These are phyloP conservation scores for Hyaloperonospora arabidopsidis DNA, from an alignment of 352 stramenopile species.

Conservation along the genomic window DNA sequence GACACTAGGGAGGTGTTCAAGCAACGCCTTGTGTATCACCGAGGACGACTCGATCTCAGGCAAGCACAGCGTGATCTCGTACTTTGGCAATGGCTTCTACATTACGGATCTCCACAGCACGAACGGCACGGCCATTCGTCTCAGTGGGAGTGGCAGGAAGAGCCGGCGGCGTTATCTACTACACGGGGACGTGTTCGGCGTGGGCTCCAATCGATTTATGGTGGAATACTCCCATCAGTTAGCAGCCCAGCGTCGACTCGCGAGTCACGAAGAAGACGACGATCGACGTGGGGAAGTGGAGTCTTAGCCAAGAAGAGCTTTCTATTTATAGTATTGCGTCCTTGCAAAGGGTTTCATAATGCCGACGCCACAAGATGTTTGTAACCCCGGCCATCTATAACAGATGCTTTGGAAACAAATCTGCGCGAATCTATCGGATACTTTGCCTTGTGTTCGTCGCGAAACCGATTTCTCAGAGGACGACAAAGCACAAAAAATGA, in stretches of 20 bases:
- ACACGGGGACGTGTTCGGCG: slow-evolving; percentile 75
- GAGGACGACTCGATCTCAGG: slow-evolving; percentile 78
- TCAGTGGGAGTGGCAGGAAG: slow-evolving; percentile 55
- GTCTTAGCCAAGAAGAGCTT: too few relatives aligned
- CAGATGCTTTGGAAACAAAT: too few relatives aligned
- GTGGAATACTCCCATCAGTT: slow-evolving; percentile 75
- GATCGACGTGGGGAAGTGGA: not conserved
- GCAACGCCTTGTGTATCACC: slow-evolving; percentile 75
- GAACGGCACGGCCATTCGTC: slow-evolving; percentile 69
- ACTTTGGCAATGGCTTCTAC: slow-evolving; percentile 74
- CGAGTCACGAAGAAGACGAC: slow-evolving; percentile 19
- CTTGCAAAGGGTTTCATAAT: too few relatives aligned
- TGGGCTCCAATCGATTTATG: slow-evolving; percentile 79
- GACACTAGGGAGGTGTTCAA: slow-evolving; percentile 61
- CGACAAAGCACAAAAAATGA: too few relatives aligned
- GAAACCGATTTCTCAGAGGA: too few relatives aligned
- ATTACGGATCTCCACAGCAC: slow-evolving; percentile 78
- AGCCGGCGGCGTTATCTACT: slow-evolving; percentile 54
- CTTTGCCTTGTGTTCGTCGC: too few relatives aligned
- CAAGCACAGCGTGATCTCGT: slow-evolving; percentile 61
- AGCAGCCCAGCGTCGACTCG: slow-evolving; percentile 23
- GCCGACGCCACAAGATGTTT: too few relatives aligned
- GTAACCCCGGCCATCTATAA: too few relatives aligned
- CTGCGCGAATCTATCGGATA: too few relatives aligned
- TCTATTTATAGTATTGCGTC: too few relatives aligned